These are phyloP conservation scores for Penicillium sp. DNA, from an alignment of 2,329 filamentous ascomycete genomes.

Conservation along the genomic window DNA sequence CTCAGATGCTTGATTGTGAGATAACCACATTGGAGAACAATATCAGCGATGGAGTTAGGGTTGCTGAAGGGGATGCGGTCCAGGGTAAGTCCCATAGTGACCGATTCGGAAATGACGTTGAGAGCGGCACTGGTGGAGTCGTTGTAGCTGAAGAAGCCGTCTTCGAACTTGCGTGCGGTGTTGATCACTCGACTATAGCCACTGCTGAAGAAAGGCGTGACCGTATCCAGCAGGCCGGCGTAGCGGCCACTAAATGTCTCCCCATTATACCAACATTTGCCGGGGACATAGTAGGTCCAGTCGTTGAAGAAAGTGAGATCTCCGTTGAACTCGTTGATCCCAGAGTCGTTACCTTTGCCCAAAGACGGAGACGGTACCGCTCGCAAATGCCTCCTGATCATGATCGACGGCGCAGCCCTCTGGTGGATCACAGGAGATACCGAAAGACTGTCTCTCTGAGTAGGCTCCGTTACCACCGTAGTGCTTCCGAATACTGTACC, in stretches of 20 bases:
- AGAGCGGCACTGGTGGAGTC: constrained; percentile 23
- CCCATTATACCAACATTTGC: constrained; percentile 16
- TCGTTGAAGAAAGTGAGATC: constrained; percentile 21
- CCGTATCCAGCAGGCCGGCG: constrained; percentile 14
- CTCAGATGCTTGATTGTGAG: constrained; percentile 24
- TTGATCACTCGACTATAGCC: constrained; percentile 22
- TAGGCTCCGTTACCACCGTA: constrained; percentile 23
- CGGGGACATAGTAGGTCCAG: constrained; percentile 24
- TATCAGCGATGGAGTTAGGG: constrained; percentile 17
- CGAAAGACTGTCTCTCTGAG: constrained; percentile 15
- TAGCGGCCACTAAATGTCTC: constrained; percentile 22
- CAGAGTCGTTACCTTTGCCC: constrained; percentile 11
- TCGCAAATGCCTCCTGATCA: constrained; percentile 26
- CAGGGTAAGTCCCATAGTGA: constrained; percentile 19
- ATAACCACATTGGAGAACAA: constrained; percentile 22
- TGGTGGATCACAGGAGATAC: constrained; percentile 21
- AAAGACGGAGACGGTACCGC: constrained; percentile 17
- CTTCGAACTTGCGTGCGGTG: constrained; percentile 23
- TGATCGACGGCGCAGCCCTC: constrained; percentile 20
- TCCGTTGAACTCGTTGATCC: constrained; percentile 10
- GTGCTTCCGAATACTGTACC: constrained; percentile 21
- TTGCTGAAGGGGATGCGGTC: constrained; percentile 19
- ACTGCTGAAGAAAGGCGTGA: constrained; percentile 19
- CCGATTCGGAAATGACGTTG: constrained; percentile 23
- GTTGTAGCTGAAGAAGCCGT: constrained; percentile 25